These are phyloP conservation scores for Dendrothele bispora DNA, from an alignment of 768 basidiomycete species.

Conservation along the genomic window DNA sequence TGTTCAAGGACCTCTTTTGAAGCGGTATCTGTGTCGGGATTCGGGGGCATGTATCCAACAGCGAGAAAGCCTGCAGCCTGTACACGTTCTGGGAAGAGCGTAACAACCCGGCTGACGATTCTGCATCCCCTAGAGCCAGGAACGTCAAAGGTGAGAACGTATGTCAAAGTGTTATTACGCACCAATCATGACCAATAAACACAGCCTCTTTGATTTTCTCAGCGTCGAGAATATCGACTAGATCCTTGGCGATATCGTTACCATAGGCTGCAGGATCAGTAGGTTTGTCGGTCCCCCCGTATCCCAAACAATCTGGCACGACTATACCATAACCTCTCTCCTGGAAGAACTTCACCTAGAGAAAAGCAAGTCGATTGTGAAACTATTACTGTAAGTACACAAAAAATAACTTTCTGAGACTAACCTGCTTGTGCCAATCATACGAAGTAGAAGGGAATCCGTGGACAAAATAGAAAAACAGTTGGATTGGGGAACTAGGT, in stretches of 20 bases:
- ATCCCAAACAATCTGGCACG: constrained; percentile 48
- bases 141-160: too few species aligned
- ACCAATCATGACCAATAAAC: constrained; percentile 44
- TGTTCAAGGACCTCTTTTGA: neutral
- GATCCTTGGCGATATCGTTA: constrained; percentile 28
- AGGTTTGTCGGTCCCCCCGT: constrained; percentile 32
- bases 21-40: constrained; percentile 21
- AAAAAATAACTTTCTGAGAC: too few species aligned
- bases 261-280: constrained; percentile 22
- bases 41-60: constrained; percentile 32
- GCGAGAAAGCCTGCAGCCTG: constrained; percentile 38
- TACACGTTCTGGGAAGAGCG: constrained; percentile 37
- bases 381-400: too few species aligned
- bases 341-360: too few species aligned
- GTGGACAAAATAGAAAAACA: too few species aligned
- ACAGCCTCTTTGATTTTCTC: constrained; percentile 31
- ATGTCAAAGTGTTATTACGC: too few species aligned
- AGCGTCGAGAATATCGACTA: constrained; percentile 37
- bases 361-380: too few species aligned
- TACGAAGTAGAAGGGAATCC: too few species aligned
- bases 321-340: constrained; percentile 42
- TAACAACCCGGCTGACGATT: constrained; percentile 34
- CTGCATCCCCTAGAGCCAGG: constrained; percentile 34
- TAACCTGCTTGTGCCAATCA: too few species aligned
- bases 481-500: too few species aligned